phyloP scores from a whole-genome alignment of 306 rosid species.

The Prunus davidiana region DNA sequence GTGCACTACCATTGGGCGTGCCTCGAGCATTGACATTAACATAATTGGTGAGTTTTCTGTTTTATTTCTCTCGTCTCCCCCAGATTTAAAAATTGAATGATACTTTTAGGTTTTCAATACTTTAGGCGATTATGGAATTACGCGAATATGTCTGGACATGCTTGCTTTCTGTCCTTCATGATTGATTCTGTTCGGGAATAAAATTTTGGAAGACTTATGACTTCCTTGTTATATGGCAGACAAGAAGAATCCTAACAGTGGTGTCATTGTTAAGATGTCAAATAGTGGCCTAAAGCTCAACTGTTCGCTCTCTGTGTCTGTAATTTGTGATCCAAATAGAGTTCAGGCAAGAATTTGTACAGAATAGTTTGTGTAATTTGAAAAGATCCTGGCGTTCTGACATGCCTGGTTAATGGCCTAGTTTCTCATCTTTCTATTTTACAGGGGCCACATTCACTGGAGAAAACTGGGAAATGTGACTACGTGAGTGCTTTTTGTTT shows the following conservation, averaged over 20 bases:
- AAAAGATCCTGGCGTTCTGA: conserved; percentile 17
- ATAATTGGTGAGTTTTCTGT: conserved; percentile 56
- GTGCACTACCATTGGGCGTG: conserved; percentile 66
- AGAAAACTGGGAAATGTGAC: conserved; percentile 62
- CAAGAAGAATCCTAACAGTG: conserved; percentile 62
- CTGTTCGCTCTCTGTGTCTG: conserved; percentile 86
- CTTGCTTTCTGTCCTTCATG: background rate
- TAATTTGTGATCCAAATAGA: conserved; percentile 62
- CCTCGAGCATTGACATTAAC: conserved; percentile 45
- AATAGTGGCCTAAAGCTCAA: conserved; percentile 42
- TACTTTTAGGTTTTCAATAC: conserved; percentile 7
- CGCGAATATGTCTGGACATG: background rate
- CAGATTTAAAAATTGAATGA: conserved; percentile 7
- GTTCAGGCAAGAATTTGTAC: conserved; percentile 52
- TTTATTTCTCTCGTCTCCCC: conserved; percentile 1
- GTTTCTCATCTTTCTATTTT: conserved; percentile 30
- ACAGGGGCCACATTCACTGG: conserved; percentile 61
- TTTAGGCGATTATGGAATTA: conserved; percentile 16
- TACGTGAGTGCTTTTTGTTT: conserved; percentile 63
- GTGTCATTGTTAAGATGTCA: conserved; percentile 82
- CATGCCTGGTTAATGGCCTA: conserved; percentile 13
- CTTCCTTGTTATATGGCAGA: conserved; percentile 50
- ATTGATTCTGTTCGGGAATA: conserved; percentile 11
- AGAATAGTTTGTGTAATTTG: conserved; percentile 3
- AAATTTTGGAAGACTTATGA: conserved; percentile 15